Percentiles rank a stretch among this genome's conserved stretches.
Evolutionary conservation across 2,329 filamentous ascomycete genomes (phyloP).

Genomic region (Xylaria sp.): DNA sequence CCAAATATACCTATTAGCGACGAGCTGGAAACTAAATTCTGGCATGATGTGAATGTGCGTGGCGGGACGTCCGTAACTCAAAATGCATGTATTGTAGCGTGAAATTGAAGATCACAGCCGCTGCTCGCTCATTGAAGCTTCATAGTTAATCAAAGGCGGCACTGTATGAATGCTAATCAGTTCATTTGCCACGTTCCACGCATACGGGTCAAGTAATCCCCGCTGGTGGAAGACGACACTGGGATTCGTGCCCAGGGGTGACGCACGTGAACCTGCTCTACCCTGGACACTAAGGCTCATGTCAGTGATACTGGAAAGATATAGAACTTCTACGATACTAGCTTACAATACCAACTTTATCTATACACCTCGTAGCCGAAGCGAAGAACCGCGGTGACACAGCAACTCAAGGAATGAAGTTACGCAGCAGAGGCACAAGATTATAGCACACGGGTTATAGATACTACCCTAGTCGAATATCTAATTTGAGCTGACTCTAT

Average conservation of each 20-base stretch:
- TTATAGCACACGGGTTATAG: not conserved
- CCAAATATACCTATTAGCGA: not conserved
- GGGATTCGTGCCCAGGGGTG: no score
- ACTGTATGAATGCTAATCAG: no score
- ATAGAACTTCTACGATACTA: not conserved
- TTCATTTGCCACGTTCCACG: no score
- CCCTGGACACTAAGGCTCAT: no score
- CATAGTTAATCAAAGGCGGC: no score
- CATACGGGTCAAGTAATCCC: no score
- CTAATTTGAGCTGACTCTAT: no score
- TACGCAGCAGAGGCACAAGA: not conserved
- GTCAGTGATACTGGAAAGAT: not conserved
- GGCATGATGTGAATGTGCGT: not conserved
- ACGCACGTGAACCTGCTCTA: no score
- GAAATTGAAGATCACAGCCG: not conserved
- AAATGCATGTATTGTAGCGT: not conserved
- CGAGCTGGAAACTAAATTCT: not conserved
- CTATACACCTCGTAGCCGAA: not conserved
- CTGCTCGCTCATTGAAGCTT: no score
- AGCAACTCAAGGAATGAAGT: no score
- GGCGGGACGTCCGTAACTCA: not conserved
- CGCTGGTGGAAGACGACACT: no score
- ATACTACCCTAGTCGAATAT: no score
- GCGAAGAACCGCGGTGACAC: not conserved
- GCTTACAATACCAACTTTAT: not conserved